A percentile compares a stretch with the other conserved stretches of the same genome.
phyloP scores from a whole-genome alignment of 208 protist genomes.

The Leishmania mexicana region DNA sequence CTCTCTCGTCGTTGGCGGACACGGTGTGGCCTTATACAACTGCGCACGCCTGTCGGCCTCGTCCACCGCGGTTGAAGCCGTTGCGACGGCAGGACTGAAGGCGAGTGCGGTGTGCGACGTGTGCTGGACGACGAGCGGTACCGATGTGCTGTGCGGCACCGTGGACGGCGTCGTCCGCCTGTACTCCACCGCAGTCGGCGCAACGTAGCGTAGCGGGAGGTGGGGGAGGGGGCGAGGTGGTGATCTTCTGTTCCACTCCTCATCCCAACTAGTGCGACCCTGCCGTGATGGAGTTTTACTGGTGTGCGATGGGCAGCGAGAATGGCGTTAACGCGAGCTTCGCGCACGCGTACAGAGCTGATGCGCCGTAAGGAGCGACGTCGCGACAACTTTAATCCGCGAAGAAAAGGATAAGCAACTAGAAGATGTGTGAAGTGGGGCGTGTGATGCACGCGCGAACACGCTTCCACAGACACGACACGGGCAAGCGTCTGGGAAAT shows the following conservation, averaged over 20 bases:
- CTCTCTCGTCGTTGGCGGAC: constrained; percentile 22
- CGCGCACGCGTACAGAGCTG: neutral
- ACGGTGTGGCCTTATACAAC: constrained; percentile 20
- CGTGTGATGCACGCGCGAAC: neutral
- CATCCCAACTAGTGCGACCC: neutral
- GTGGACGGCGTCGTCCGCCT: constrained; percentile 54
- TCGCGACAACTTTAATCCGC: neutral
- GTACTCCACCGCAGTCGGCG: constrained; percentile 25
- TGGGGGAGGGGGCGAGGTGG: neutral
- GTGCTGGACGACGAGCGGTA: constrained; percentile 48
- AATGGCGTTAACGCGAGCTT: neutral
- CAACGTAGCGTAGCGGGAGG: neutral
- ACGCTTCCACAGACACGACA: neutral
- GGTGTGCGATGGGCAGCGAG: neutral
- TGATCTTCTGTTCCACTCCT: neutral
- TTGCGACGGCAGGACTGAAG: constrained; percentile 15
- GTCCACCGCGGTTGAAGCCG: constrained; percentile 4
- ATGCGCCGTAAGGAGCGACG: neutral
- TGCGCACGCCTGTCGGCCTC: constrained; percentile 3
- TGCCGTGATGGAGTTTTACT: neutral
- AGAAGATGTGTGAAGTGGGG: neutral
- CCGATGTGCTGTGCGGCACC: constrained; percentile 38
- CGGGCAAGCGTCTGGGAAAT: neutral
- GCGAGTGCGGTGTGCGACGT: constrained; percentile 36
- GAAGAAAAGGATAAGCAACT: neutral